Evolutionary conservation across 305 asterid genomes (phyloP), one percentile per base, ranked within the genome.

Genomic region (Fraxinus ornus): DNA sequence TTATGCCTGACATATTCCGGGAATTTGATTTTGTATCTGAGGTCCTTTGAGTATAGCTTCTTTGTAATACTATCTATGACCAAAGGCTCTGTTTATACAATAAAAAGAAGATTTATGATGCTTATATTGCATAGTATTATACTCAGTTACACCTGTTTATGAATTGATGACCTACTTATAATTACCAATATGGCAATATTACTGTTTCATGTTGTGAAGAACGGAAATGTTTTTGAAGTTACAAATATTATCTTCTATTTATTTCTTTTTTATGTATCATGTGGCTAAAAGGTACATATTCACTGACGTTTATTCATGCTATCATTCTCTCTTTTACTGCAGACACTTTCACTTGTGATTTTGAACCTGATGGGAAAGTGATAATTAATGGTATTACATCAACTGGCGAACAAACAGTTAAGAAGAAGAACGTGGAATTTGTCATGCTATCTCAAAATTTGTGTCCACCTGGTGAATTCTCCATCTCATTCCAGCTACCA

Each of bases 381-480:
- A 62, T 62, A 12, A 22, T 62, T 62, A 62, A 62, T 15, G 71
- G 71, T 22, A 7, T 62, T 3, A 62, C 71, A 22, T 62, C 71
- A 62, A 62, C 71, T 22, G 71, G 71, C 17, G 71, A 62, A 22
- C 71, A 62, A 62, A 62, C 71, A 22, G 32, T 62, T 62, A 22
- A 62, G 71, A 62, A 19, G 71, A 62, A 62, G 4, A 22, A 62
- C 71, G 22, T 62, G 32, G 71, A 21, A 62, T 62, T 62, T 62
- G 71, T 62, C 71, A 62, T 62, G 71, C 71, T 62, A 22, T 62
- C 71, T 7, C 71, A 62, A 22, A 62, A 62, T 21, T 62, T 62
- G 30, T 62, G 71, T 62, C 71, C 71, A 7, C 80, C 88, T 7
- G 92, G 92, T 22, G 85, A 85, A 37, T 62, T 62, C 71, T 62